These are phyloP conservation scores for Micractinium conductrix DNA, from an alignment of 139 green algal genomes.

Conservation along the genomic window DNA sequence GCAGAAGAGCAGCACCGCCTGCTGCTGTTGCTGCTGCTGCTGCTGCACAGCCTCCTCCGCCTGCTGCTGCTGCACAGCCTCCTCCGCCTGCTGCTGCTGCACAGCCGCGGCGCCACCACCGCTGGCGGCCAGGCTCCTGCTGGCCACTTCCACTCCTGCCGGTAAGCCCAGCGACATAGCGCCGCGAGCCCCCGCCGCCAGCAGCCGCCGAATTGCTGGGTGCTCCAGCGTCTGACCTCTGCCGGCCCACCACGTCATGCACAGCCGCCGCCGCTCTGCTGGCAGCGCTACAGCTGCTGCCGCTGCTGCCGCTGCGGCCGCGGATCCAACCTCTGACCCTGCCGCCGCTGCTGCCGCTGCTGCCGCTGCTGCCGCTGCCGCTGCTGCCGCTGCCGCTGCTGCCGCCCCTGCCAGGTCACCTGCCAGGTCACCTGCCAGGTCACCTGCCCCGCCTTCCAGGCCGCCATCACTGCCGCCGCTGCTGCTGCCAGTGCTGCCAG, in stretches of 20 bases:
- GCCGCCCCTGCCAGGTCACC: not conserved
- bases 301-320: not conserved
- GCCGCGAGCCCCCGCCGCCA: not conserved
- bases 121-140: no score
- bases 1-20: slow-evolving; percentile 40
- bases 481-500: not conserved
- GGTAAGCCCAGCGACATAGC: no score
- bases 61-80: not conserved
- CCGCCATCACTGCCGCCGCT: not conserved
- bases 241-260: slow-evolving; percentile 43
- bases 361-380: not conserved
- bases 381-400: not conserved
- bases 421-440: not conserved
- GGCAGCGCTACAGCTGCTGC: no score
- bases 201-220: slow-evolving; percentile 28
- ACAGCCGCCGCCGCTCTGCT: not conserved
- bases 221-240: slow-evolving; percentile 32
- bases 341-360: not conserved
- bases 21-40: not conserved
- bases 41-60: not conserved
- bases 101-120: no score
- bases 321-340: not conserved
- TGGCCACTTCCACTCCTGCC: no score
- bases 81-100: not conserved
- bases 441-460: not conserved